These are phyloP conservation scores for Balansia obtecta DNA, from an alignment of 2,329 filamentous ascomycete genomes.

Conservation along the genomic window DNA sequence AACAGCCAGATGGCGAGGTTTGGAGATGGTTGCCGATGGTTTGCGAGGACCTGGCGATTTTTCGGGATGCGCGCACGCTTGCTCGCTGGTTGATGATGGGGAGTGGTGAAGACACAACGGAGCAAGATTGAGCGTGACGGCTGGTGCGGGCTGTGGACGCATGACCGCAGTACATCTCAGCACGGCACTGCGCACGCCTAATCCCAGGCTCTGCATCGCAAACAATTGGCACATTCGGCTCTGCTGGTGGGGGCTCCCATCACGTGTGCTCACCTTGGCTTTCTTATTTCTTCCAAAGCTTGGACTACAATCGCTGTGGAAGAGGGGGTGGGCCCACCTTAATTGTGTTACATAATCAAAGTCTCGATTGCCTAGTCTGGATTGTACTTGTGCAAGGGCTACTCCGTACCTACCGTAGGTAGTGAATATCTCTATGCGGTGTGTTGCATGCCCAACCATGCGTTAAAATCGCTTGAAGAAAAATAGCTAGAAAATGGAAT, in stretches of 20 bases:
- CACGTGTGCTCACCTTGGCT: not conserved
- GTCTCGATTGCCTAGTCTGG: not conserved
- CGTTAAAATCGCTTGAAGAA: not conserved
- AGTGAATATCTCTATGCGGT: no score
- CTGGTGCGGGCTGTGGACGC: slow-evolving; percentile 28
- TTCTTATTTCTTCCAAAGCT: no score
- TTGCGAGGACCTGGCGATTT: slow-evolving; percentile 48
- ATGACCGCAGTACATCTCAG: slow-evolving; percentile 30
- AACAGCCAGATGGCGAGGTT: slow-evolving; percentile 38
- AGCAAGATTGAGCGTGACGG: slow-evolving; percentile 38
- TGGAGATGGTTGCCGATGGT: slow-evolving; percentile 46
- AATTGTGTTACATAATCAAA: not conserved
- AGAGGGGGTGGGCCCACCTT: no score
- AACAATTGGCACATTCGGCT: slow-evolving; percentile 8
- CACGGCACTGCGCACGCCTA: slow-evolving; percentile 23
- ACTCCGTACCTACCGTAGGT: no score
- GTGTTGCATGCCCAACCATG: not conserved
- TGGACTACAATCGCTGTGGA: no score
- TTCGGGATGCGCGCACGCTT: slow-evolving; percentile 43
- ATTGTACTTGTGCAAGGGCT: not conserved
- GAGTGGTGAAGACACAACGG: slow-evolving; percentile 40
- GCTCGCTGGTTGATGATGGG: slow-evolving; percentile 37
- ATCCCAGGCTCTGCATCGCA: slow-evolving; percentile 15
- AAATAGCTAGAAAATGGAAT: no score
- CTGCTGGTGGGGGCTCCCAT: not conserved